A percentile compares a stretch with the other conserved stretches of the same genome.
Conservation (phyloP, 1,139 yeast species). For the Ogataea hybrid region DNA sequence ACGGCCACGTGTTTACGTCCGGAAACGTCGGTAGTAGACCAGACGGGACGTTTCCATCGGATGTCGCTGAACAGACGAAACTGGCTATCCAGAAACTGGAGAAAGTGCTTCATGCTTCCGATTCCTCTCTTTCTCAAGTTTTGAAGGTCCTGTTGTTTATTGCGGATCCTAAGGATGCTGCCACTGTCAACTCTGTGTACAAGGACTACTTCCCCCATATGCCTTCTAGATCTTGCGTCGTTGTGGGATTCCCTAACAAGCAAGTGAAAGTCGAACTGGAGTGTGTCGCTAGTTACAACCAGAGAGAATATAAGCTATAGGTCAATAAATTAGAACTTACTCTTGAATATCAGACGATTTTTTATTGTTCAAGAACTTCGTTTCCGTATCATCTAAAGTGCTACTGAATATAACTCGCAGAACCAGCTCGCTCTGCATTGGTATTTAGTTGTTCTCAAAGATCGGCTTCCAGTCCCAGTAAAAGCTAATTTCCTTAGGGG, state of each 20-base stretch:
- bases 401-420: too few relatives aligned
- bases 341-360: too few relatives aligned
- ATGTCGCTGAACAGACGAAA: slow-evolving; percentile 43
- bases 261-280: slow-evolving; percentile 44
- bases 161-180: slow-evolving; percentile 43
- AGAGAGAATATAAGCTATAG: background rate
- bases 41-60: slow-evolving; percentile 38
- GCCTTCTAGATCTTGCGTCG: slow-evolving; percentile 56
- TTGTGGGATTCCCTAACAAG: slow-evolving; percentile 44
- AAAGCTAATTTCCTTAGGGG: slow-evolving; percentile 13
- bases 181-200: slow-evolving; percentile 47
- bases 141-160: slow-evolving; percentile 53
- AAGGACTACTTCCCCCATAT: slow-evolving; percentile 43
- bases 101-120: slow-evolving; percentile 42
- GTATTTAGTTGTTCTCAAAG: background rate
- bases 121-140: slow-evolving; percentile 46
- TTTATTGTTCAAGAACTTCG: too few relatives aligned
- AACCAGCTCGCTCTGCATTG: background rate
- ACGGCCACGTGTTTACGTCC: slow-evolving; percentile 46
- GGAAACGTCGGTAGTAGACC: slow-evolving; percentile 39
- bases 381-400: too few relatives aligned
- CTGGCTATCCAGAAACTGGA: slow-evolving; percentile 44
- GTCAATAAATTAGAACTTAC: too few relatives aligned
- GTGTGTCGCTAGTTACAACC: slow-evolving; percentile 33
- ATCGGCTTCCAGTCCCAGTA: slow-evolving; percentile 24